Percentiles rank a stretch among this genome's conserved stretches.
phyloP scores from a whole-genome alignment of 2,329 filamentous ascomycete genomes.

The Ceratocystis albifundus region DNA sequence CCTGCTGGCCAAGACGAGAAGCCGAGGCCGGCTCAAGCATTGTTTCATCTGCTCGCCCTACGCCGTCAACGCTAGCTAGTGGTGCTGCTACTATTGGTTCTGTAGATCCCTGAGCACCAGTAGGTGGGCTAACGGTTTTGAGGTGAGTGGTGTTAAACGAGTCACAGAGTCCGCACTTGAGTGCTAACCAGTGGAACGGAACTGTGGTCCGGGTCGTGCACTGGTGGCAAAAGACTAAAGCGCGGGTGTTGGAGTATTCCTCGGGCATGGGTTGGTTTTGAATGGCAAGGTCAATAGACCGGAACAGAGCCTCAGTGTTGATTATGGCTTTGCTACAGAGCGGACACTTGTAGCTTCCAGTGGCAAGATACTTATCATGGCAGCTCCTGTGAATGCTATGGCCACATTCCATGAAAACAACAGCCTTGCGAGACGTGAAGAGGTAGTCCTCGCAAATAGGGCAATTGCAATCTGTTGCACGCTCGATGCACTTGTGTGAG shows the following conservation, averaged over 20 bases:
- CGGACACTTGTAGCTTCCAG: constrained; percentile 85
- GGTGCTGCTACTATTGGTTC: constrained; percentile 1
- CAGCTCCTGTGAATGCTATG: constrained; percentile 91
- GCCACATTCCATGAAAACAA: constrained; percentile 90
- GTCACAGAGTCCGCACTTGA: constrained; percentile 68
- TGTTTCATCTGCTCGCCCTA: background rate
- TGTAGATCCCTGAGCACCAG: background rate
- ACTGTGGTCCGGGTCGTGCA: constrained; percentile 80
- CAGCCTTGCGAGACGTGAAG: constrained; percentile 77
- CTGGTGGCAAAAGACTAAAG: constrained; percentile 86
- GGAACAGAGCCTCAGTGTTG: constrained; percentile 94
- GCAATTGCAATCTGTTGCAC: constrained; percentile 88
- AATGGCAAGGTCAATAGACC: constrained; percentile 79
- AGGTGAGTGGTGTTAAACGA: constrained; percentile 53
- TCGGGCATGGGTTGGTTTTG: constrained; percentile 81
- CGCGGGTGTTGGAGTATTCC: constrained; percentile 67
- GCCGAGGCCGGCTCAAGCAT: background rate
- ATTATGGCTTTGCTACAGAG: constrained; percentile 94
- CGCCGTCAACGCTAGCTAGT: background rate
- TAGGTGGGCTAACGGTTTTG: constrained; percentile 18
- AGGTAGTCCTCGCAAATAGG: constrained; percentile 95
- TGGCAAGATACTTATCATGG: constrained; percentile 69
- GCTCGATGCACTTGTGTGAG: constrained; percentile 86
- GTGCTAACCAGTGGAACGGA: constrained; percentile 84
- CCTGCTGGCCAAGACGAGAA: background rate